phyloP scores from a whole-genome alignment of 2,329 filamentous ascomycete genomes.

The Sphaceloma murrayae region DNA sequence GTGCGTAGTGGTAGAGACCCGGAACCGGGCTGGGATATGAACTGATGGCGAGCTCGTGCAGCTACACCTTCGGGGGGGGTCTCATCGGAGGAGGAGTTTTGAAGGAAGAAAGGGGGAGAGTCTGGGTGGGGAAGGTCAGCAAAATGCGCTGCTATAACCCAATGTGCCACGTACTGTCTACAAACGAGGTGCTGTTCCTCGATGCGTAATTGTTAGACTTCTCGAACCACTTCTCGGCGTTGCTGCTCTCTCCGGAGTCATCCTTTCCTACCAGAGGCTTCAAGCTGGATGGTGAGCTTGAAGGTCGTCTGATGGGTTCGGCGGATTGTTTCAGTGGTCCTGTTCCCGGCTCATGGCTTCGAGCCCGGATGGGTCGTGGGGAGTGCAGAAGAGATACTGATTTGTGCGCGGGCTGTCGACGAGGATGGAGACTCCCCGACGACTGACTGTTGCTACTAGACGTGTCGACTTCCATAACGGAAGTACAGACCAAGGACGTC shows the following conservation, averaged over 20 bases:
- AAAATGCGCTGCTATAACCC: too few relatives aligned
- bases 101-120: slow-evolving; percentile 38
- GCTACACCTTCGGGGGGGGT: slow-evolving; percentile 21
- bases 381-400: slow-evolving; percentile 40
- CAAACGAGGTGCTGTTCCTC: slow-evolving; percentile 30
- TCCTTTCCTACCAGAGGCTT: slow-evolving; percentile 31
- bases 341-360: slow-evolving; percentile 18
- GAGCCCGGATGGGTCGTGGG: slow-evolving; percentile 20
- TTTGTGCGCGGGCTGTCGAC: slow-evolving; percentile 36
- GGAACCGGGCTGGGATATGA: not conserved
- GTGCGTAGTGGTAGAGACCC: slow-evolving; percentile 5
- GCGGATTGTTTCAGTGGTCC: slow-evolving; percentile 10
- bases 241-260: slow-evolving; percentile 43
- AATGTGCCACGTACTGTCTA: slow-evolving; percentile 38
- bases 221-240: slow-evolving; percentile 45
- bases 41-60: not conserved
- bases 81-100: slow-evolving; percentile 31
- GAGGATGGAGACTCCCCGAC: slow-evolving; percentile 26
- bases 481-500: too few relatives aligned
- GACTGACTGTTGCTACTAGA: slow-evolving; percentile 5
- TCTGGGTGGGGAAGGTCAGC: slow-evolving; percentile 24
- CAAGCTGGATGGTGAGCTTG: slow-evolving; percentile 34
- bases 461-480: slow-evolving; percentile 13
- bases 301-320: slow-evolving; percentile 17
- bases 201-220: slow-evolving; percentile 41